These are phyloP conservation scores for Saccharomycopsis hybrid DNA, from an alignment of 1,139 yeast species.

Conservation along the genomic window DNA sequence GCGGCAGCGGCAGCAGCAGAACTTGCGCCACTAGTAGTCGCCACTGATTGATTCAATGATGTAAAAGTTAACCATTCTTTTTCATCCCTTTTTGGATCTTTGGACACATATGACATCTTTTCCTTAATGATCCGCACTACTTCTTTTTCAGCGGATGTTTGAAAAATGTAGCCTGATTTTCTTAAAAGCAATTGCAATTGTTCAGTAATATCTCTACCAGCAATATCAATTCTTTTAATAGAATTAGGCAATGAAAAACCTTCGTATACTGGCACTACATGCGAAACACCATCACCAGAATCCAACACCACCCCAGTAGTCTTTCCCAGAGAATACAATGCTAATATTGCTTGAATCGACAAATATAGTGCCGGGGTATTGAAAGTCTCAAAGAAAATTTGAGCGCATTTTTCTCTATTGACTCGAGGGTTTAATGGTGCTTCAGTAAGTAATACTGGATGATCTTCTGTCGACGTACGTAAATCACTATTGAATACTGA, in stretches of 20 bases:
- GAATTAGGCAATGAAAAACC: conserved; percentile 78
- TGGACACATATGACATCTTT: conserved; percentile 60
- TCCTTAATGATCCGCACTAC: conserved; percentile 77
- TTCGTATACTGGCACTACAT: conserved; percentile 82
- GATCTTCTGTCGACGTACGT: conserved; percentile 74
- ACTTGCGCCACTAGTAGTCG: no score
- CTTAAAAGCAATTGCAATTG: conserved; percentile 63
- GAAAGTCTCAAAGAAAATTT: conserved; percentile 75
- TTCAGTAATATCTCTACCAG: conserved; percentile 83
- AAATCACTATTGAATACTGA: conserved; percentile 55
- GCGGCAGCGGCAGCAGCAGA: conserved; percentile 1
- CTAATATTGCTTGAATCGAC: conserved; percentile 75
- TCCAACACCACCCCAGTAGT: conserved; percentile 90
- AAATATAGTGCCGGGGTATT: conserved; percentile 83
- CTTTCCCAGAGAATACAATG: conserved; percentile 82
- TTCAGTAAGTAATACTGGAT: conserved; percentile 82
- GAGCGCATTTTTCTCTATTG: conserved; percentile 70
- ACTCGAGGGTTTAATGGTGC: conserved; percentile 76
- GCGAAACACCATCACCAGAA: conserved; percentile 88
- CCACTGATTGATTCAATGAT: conserved; percentile 4
- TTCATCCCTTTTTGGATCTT: conserved; percentile 66
- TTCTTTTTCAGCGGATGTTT: conserved; percentile 74
- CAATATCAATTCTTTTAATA: conserved; percentile 70
- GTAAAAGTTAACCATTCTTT: conserved; percentile 39
- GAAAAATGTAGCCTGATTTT: conserved; percentile 54